These are phyloP conservation scores for Vitis rupestris DNA, from an alignment of 164 flowering plant genomes.

Conservation along the genomic window DNA sequence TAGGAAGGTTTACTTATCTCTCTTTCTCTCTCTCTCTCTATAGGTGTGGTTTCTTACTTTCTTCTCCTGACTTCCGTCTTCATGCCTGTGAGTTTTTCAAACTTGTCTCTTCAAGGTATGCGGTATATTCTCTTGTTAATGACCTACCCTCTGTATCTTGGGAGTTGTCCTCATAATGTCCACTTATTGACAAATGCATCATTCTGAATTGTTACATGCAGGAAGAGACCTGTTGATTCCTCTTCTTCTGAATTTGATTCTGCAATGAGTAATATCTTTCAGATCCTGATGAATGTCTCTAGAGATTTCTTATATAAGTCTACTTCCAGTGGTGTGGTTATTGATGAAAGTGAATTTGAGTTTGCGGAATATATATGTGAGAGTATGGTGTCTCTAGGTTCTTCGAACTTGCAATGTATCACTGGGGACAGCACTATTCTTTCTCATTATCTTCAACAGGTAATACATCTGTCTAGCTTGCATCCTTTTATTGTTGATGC, in stretches of 20 bases:
- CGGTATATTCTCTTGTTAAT: background rate
- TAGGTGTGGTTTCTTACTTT: constrained; percentile 87
- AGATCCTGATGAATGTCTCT: constrained; percentile 72
- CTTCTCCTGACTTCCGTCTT: constrained; percentile 87
- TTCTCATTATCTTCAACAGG: constrained; percentile 77
- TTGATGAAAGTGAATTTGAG: constrained; percentile 85
- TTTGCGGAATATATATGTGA: constrained; percentile 91
- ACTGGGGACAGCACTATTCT: constrained; percentile 45
- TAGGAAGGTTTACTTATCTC: background rate
- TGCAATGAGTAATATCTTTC: constrained; percentile 69
- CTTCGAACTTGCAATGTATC: constrained; percentile 73
- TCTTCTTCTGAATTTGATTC: constrained; percentile 75
- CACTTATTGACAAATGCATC: background rate
- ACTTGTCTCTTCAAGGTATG: constrained; percentile 81
- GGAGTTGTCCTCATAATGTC: background rate
- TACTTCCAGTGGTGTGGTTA: constrained; percentile 30
- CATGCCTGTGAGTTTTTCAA: constrained; percentile 98
- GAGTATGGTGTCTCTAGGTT: constrained; percentile 89
- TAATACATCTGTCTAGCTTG: constrained; percentile 15
- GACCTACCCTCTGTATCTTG: background rate
- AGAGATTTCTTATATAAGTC: constrained; percentile 58
- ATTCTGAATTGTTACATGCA: constrained; percentile 34
- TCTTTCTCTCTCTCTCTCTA: constrained; percentile 1
- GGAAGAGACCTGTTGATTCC: constrained; percentile 80
- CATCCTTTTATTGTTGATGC: no score